These are phyloP conservation scores for Scutellaria baicalensis DNA, from an alignment of 257 asterid genomes.

Conservation along the genomic window DNA sequence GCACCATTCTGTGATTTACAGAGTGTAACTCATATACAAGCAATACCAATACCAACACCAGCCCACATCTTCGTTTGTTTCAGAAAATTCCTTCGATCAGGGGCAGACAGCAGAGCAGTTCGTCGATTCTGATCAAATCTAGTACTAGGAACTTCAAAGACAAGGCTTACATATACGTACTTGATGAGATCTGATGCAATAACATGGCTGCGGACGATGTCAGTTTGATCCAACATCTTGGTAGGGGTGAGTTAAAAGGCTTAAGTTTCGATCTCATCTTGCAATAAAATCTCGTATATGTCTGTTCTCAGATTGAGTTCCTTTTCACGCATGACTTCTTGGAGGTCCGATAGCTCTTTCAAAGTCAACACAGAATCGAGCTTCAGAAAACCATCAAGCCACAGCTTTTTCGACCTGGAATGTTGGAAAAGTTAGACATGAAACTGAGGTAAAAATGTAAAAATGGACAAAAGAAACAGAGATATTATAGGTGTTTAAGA, in stretches of 20 bases:
- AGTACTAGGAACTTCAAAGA: too few species aligned
- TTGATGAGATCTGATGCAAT: too few species aligned
- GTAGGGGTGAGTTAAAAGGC: background rate
- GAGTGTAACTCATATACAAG: background rate
- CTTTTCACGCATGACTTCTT: slow-evolving; percentile 96
- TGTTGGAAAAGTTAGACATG: background rate
- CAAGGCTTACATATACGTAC: too few species aligned
- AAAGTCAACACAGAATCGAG: slow-evolving; percentile 53
- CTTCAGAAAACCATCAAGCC: slow-evolving; percentile 88
- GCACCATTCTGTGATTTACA: background rate
- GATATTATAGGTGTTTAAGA: background rate
- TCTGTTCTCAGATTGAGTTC: slow-evolving; percentile 96
- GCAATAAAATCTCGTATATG: slow-evolving; percentile 82
- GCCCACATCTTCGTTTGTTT: background rate
- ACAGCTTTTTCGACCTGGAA: slow-evolving; percentile 79
- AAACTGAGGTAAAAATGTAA: background rate
- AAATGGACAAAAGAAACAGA: background rate
- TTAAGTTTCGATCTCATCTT: slow-evolving; percentile 62
- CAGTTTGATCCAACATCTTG: background rate
- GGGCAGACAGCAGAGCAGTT: too few species aligned
- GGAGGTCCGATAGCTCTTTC: slow-evolving; percentile 92
- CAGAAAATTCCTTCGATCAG: too few species aligned
- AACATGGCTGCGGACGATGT: background rate
- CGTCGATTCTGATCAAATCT: too few species aligned
- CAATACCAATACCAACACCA: background rate